These are phyloP conservation scores for Fusarium nisikadoi DNA, from an alignment of 2,329 filamentous ascomycete genomes.

Conservation along the genomic window DNA sequence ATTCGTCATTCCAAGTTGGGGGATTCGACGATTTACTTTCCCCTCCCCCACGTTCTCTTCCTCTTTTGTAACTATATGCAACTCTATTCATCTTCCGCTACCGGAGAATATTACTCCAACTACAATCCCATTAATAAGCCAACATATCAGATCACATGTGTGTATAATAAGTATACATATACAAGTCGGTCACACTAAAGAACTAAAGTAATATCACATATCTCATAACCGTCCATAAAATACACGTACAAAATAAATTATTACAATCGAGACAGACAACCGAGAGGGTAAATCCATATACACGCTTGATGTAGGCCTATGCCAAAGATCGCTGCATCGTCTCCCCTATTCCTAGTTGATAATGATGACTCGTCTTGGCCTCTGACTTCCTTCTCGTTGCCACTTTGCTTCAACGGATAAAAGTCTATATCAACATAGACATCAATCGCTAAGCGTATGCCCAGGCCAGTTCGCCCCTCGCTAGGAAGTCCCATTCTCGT, in stretches of 20 bases:
- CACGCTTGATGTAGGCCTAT: constrained; percentile 29
- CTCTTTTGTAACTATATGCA: constrained; percentile 6
- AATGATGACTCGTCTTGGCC: constrained; percentile 10
- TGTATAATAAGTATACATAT: neutral
- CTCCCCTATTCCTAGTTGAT: constrained; percentile 1
- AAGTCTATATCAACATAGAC: constrained; percentile 1
- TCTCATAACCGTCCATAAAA: neutral
- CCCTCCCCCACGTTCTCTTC: constrained; percentile 25
- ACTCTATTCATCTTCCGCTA: constrained; percentile 10
- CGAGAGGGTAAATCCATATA: constrained; percentile 41
- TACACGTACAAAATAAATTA: constrained; percentile 42
- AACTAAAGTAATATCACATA: neutral
- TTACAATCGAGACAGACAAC: constrained; percentile 43
- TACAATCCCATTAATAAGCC: neutral
- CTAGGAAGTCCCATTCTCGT: constrained; percentile 15
- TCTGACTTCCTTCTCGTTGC: constrained; percentile 7
- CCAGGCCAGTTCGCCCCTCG: constrained; percentile 18
- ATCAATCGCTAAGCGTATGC: constrained; percentile 26
- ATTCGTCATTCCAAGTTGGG: constrained; percentile 40
- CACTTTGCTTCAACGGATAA: constrained; percentile 22
- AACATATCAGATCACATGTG: neutral
- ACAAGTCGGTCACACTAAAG: neutral
- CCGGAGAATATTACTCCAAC: neutral
- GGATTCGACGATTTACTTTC: constrained; percentile 21
- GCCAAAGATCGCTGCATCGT: constrained; percentile 23